Percentiles rank a stretch among this genome's conserved stretches.
These are phyloP conservation scores for Solanum gracilifrons DNA, from an alignment of 257 asterid genomes.

Conservation along the genomic window DNA sequence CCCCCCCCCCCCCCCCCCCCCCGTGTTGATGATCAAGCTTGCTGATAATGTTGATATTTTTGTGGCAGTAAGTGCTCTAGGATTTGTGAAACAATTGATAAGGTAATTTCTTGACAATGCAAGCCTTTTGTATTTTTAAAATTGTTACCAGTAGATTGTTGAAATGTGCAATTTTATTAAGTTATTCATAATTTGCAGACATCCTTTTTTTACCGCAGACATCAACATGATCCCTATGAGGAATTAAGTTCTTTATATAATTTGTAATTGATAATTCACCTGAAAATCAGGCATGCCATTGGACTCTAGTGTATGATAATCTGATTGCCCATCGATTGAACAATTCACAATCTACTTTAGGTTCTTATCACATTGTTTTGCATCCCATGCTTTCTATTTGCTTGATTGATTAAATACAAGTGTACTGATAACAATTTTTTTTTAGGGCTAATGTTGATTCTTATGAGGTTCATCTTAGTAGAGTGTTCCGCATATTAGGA, in stretches of 20 bases:
- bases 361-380: constrained; percentile 16
- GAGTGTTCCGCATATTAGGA: constrained; percentile 51
- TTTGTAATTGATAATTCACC: constrained; percentile 93
- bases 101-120: constrained; percentile 32
- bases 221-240: constrained; percentile 92
- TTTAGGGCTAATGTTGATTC: constrained; percentile 52
- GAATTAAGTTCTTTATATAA: constrained; percentile 91
- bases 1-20: too few species aligned
- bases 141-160: neutral
- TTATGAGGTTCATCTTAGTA: constrained; percentile 63
- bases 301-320: constrained; percentile 87
- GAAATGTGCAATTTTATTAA: constrained; percentile 9
- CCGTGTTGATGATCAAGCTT: constrained; percentile 61
- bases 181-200: constrained; percentile 21
- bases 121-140: neutral
- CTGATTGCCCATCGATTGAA: constrained; percentile 88
- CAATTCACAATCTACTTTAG: constrained; percentile 64
- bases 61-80: constrained; percentile 95
- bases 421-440: neutral
- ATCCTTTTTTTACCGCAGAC: constrained; percentile 11
- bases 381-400: neutral
- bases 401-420: neutral
- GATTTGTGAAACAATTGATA: constrained; percentile 83
- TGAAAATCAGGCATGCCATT: constrained; percentile 77
- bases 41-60: constrained; percentile 94